Evolutionary conservation across 257 asterid genomes (phyloP).

Genomic region (Fraxinus anomala): DNA sequence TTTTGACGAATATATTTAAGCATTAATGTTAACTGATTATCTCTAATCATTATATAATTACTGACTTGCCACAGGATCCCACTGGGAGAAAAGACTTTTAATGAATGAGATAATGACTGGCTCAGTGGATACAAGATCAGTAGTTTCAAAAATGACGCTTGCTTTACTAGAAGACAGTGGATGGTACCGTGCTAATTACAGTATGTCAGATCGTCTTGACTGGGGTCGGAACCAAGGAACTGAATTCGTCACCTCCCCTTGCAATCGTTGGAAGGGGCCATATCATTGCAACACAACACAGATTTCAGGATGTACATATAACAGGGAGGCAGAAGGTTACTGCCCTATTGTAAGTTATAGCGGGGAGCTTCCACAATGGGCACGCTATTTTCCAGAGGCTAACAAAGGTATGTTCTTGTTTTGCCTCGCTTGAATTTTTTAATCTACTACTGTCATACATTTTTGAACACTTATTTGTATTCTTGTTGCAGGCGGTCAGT

Average conservation of each 20-base stretch:
- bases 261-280: constrained; percentile 91
- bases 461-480: too few species aligned
- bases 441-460: neutral
- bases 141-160: constrained; percentile 91
- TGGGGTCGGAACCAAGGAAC: constrained; percentile 96
- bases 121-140: constrained; percentile 96
- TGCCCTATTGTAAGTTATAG: constrained; percentile 90
- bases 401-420: constrained; percentile 62
- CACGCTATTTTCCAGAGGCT: constrained; percentile 87
- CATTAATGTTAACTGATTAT: constrained; percentile 12
- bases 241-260: constrained; percentile 78
- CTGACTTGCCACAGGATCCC: constrained; percentile 66
- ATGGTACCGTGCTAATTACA: constrained; percentile 92
- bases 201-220: constrained; percentile 88
- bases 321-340: constrained; percentile 95
- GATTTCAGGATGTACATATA: constrained; percentile 89
- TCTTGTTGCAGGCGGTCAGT: constrained; percentile 99
- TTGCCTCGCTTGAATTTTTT: constrained; percentile 3
- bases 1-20: constrained; percentile 5
- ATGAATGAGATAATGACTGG: constrained; percentile 99
- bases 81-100: constrained; percentile 95
- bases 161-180: constrained; percentile 97
- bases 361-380: constrained; percentile 95
- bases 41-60: constrained; percentile 22
- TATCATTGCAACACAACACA: constrained; percentile 91